These are phyloP conservation scores for Pyrenula aspistea DNA, from an alignment of 495 filamentous ascomycete species.

Conservation along the genomic window DNA sequence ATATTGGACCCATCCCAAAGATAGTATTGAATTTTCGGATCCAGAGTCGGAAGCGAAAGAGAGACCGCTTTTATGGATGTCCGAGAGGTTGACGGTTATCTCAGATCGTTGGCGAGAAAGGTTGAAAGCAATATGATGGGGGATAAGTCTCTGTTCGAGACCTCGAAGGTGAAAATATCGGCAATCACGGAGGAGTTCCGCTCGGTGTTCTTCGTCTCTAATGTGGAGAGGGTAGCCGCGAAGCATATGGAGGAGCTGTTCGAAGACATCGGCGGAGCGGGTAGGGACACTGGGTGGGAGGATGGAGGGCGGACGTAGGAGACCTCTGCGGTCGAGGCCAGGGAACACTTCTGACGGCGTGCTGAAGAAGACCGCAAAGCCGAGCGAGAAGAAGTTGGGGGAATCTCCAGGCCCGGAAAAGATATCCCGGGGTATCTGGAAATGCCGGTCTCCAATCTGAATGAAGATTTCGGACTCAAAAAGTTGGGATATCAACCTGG, in stretches of 20 bases:
- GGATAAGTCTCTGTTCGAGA: constrained; percentile 77
- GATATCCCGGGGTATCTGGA: constrained; percentile 81
- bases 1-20: constrained; percentile 59
- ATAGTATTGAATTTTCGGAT: constrained; percentile 8
- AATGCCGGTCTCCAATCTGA: constrained; percentile 71
- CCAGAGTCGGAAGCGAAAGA: constrained; percentile 40
- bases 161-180: constrained; percentile 89
- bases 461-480: constrained; percentile 90
- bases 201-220: constrained; percentile 63
- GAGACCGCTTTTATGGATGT: constrained; percentile 76
- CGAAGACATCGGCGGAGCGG: constrained; percentile 67
- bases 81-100: constrained; percentile 71
- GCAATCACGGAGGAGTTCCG: constrained; percentile 71
- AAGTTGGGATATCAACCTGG: constrained; percentile 83
- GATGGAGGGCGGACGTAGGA: constrained; percentile 86
- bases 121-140: constrained; percentile 68
- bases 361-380: constrained; percentile 82
- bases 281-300: constrained; percentile 69
- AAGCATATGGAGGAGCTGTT: constrained; percentile 71
- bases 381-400: constrained; percentile 92
- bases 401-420: constrained; percentile 77
- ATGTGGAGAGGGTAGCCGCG: constrained; percentile 82
- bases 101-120: constrained; percentile 52
- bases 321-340: constrained; percentile 62
- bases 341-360: constrained; percentile 73